A percentile compares a stretch with the other conserved stretches of the same genome.
Conservation (phyloP, 257 asterid species). For the Nicotiana paniculata region DNA sequence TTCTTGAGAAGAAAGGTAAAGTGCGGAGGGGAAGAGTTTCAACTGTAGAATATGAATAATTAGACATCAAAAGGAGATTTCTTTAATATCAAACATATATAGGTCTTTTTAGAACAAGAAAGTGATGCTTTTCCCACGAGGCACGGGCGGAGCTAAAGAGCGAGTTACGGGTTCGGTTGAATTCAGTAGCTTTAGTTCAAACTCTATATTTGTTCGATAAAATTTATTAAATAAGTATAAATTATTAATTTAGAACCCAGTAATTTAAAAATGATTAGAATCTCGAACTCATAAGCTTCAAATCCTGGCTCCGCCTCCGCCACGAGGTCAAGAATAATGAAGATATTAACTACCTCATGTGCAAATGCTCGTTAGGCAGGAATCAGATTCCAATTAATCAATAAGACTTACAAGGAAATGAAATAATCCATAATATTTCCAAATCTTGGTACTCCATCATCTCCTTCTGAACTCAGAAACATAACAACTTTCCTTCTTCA, state of each 20-base stretch:
- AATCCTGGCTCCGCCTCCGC: too few relatives aligned
- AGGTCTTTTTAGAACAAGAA: not conserved
- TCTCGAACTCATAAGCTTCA: too few relatives aligned
- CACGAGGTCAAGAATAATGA: not conserved
- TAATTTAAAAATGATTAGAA: too few relatives aligned
- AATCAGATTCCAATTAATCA: not conserved
- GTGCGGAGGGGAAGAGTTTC: not conserved
- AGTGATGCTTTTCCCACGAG: not conserved
- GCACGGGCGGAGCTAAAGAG: too few relatives aligned
- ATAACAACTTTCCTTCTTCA: not conserved
- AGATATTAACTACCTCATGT: not conserved
- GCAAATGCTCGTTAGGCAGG: not conserved
- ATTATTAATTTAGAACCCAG: too few relatives aligned
- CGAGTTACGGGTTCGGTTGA: too few relatives aligned
- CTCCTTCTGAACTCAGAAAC: not conserved
- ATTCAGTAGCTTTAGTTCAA: too few relatives aligned
- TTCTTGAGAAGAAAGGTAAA: not conserved
- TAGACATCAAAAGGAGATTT: not conserved
- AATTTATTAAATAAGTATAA: too few relatives aligned
- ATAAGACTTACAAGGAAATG: not conserved
- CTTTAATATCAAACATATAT: not conserved
- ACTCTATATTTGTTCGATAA: too few relatives aligned
- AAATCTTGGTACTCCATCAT: not conserved
- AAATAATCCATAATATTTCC: not conserved
- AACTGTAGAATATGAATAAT: not conserved